A percentile compares a stretch with the other conserved stretches of the same genome.
These are phyloP conservation scores for Phytophthora brassicae DNA, from an alignment of 352 stramenopile species.

Conservation along the genomic window DNA sequence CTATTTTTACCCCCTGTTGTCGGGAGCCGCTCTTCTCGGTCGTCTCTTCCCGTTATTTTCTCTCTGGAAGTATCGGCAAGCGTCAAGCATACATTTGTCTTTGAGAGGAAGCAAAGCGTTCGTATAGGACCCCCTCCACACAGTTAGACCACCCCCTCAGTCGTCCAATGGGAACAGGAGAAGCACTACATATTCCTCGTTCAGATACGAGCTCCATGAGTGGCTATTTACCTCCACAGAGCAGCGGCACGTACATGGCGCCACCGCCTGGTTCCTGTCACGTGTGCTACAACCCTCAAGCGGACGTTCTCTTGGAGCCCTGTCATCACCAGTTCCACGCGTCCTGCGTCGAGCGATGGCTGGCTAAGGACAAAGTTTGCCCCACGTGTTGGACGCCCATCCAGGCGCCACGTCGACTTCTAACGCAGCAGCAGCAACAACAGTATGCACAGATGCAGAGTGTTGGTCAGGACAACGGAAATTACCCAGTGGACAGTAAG, in stretches of 20 bases:
- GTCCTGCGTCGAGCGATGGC: constrained; percentile 68
- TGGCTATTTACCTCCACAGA: constrained; percentile 23
- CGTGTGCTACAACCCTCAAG: constrained; percentile 41
- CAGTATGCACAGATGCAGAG: background rate
- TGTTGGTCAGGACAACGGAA: background rate
- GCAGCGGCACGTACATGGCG: constrained; percentile 12
- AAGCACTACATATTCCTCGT: constrained; percentile 28
- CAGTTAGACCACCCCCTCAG: background rate
- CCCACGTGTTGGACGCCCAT: constrained; percentile 76
- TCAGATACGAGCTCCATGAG: constrained; percentile 24
- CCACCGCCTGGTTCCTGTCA: constrained; percentile 30
- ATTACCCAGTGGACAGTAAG: constrained; percentile 27
- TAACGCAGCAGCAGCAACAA: constrained; percentile 31
- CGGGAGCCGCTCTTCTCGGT: constrained; percentile 28
- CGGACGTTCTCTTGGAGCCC: constrained; percentile 52
- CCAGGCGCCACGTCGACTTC: constrained; percentile 54
- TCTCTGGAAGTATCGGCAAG: constrained; percentile 27
- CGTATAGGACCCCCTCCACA: background rate
- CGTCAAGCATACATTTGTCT: too few relatives aligned
- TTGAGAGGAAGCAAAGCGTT: too few relatives aligned
- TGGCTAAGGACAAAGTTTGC: constrained; percentile 79
- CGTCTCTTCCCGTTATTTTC: constrained; percentile 39
- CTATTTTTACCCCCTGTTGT: constrained; percentile 21
- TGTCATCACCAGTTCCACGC: constrained; percentile 84
- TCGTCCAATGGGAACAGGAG: constrained; percentile 36